Base-by-base conservation (phyloP, 768 basidiomycete genomes). In the Pulveroboletus sp. region DNA sequence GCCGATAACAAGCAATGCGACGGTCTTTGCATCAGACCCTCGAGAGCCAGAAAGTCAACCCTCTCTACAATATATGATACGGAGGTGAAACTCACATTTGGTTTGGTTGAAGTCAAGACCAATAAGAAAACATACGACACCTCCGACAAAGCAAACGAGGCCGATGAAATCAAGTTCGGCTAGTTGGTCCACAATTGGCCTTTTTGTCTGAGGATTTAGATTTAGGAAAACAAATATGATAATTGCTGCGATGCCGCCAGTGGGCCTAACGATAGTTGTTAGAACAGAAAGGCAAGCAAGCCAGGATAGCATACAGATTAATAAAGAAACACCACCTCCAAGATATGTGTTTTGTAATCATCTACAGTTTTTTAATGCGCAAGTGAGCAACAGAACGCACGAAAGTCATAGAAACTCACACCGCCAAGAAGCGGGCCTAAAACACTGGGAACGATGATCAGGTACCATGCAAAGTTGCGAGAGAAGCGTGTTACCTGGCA, bases 311-410 rank as follows among this genome's bases (percentile, higher is more conserved):
- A 47, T 61, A 84, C 85, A 89, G 57, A 56, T 87, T 88, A 56
- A 89, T 83, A 61, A 80, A 87, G 67, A 89, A 89, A 62, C 85
- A 87, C 90, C 90, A 91, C 69, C 90, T 69, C 90, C 90, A 92
- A 1, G 81, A 74, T 16, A 82, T 82, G 60, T 87, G 83, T 59
- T 90, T 81, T 0, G 87, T 80, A 49, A 91, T 79, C 12, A 68
- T 82, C 85, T 84, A 13, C n/a, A 12, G 20, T 52, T 40, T n/a
- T 13, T 13, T 20, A 34, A 37, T 24, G 24, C 16, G 8, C 47
- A 47, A 47, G 52, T 33, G 51, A 50, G 46, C 40, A 36, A 6
- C 3, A 25, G 35, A 32, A 40, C 8, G 0, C 20, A 25, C 2
- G 2, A 31, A 37, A 33, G 7, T 13, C 19, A 69, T 29, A 6